A percentile compares a stretch with the other conserved stretches of the same genome.
Conservation (phyloP, 352 stramenopile genomes). For the Plasmopara viticola region DNA sequence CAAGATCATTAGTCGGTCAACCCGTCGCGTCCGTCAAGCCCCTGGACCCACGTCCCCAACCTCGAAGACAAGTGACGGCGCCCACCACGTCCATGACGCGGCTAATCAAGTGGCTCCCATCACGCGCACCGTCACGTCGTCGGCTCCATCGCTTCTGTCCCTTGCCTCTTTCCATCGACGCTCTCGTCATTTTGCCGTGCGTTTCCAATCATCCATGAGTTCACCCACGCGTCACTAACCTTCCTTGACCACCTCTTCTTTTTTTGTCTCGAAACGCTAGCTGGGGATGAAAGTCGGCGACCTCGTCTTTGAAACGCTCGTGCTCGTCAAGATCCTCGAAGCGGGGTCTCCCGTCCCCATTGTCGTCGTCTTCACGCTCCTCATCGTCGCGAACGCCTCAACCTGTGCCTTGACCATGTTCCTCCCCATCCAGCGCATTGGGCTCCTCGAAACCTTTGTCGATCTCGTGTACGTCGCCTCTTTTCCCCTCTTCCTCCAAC, state of each 20-base stretch:
- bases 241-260: neutral
- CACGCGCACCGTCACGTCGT: conserved; percentile 7
- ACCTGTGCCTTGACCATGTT: conserved; percentile 16
- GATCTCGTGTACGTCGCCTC: conserved; percentile 6
- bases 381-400: conserved; percentile 16
- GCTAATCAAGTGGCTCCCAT: conserved; percentile 2
- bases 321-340: conserved; percentile 21
- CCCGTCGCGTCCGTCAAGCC: conserved; percentile 4
- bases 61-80: neutral
- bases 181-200: conserved; percentile 7
- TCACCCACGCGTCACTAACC: neutral
- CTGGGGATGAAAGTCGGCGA: conserved; percentile 21
- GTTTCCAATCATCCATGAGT: neutral
- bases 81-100: neutral
- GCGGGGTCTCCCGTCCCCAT: conserved; percentile 13
- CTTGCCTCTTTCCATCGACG: conserved; percentile 5
- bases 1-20: conserved; percentile 8
- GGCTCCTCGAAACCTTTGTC: conserved; percentile 8
- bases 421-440: conserved; percentile 6
- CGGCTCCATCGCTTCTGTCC: conserved; percentile 2
- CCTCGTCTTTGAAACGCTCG: conserved; percentile 17
- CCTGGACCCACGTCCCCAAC: neutral
- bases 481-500: too few species aligned
- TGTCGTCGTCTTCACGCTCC: conserved; percentile 15
- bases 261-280: conserved; percentile 9